Base-by-base conservation (phyloP, 805 yeast species). In the Yarrowia osloensis region DNA sequence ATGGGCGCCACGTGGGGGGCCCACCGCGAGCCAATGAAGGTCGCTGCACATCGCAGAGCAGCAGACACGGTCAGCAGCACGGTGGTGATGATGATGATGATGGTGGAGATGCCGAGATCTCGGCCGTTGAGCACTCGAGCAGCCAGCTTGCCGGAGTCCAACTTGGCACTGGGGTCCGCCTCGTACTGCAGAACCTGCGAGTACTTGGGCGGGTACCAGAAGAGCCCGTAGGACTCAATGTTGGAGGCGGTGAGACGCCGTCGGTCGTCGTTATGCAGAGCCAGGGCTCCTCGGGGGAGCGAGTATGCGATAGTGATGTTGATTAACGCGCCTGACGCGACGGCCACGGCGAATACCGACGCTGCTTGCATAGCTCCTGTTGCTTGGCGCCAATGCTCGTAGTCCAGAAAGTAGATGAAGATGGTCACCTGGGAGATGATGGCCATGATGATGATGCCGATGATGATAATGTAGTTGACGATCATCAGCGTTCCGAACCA, bases 401-500 rank as follows among this genome's bases (percentile, higher is more conserved):
- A 80, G 21, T 83, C 78, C 52, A 88, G 71, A 70, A 84, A 84
- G 75, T 86, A 85, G n/a, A 84, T 68, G 74, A 84, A 86, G 12
- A 91, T 91, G 55, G 86, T 74, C 17, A 81, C 80, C 70, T 88
- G 84, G 22, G 88, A 88, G 21, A 86, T 77, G 71, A 88, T 83
- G n/a, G 91, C 88, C 88, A 88, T 86, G 21, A 81, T 80, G 57
- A 88, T 83, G 67, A 88, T 80, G 7, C 83, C 86, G 35, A 81
- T 66, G 31, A 89, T 91, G 67, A 86, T 70, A 6, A 77, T 71
- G 72, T 89, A 88, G 42, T 85, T 71, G 2, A 75, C 49, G 47
- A 81, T 73, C 88, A 88, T 84, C 26, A 77, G 66, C 33, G 68
- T 68, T 84, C 87, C 84, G 15, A 52, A 52, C 66, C 65, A 55